Evolutionary conservation across 1,284 basidiomycete genomes (phyloP).

Genomic region (Erythrobasidium hasegawianum): DNA sequence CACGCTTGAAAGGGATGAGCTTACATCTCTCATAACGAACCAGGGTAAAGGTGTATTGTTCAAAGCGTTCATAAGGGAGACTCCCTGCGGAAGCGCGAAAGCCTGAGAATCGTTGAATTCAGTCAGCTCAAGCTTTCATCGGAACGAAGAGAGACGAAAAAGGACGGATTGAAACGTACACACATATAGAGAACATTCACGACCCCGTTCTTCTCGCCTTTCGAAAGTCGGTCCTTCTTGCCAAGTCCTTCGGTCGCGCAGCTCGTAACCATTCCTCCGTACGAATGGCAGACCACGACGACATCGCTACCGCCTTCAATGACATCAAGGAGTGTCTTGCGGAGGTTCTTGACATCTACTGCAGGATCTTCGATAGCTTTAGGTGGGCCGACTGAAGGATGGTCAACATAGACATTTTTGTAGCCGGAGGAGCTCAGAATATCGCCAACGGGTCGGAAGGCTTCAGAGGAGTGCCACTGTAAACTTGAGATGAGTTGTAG

Average conservation of each 20-base stretch:
- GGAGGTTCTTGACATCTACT: conserved; percentile 7
- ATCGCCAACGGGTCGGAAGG: conserved; percentile 2
- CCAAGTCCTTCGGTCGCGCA: conserved; percentile 33
- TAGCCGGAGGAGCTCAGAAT: conserved; percentile 11
- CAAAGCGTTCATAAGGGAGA: conserved; percentile 13
- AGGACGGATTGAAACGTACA: not conserved
- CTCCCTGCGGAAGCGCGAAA: conserved; percentile 13
- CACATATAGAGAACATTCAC: conserved; percentile 14
- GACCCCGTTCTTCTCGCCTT: conserved; percentile 30
- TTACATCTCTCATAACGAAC: conserved; percentile 10
- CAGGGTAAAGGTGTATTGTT: conserved; percentile 17
- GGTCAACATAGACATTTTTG: conserved; percentile 8
- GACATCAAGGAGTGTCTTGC: conserved; percentile 6
- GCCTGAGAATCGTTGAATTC: conserved; percentile 5
- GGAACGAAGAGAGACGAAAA: not conserved
- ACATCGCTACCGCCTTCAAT: conserved; percentile 34
- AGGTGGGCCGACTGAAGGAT: conserved; percentile 12
- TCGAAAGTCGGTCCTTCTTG: conserved; percentile 29
- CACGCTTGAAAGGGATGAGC: not conserved
- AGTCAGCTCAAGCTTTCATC: not conserved
- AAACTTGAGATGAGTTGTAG: not conserved
- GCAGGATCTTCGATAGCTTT: conserved; percentile 8
- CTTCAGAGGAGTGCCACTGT: conserved; percentile 26
- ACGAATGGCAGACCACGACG: conserved; percentile 35
- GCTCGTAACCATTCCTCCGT: conserved; percentile 33